These are phyloP conservation scores for Taiwanofungus camphoratus DNA, from an alignment of 1,284 basidiomycete species.

Conservation along the genomic window DNA sequence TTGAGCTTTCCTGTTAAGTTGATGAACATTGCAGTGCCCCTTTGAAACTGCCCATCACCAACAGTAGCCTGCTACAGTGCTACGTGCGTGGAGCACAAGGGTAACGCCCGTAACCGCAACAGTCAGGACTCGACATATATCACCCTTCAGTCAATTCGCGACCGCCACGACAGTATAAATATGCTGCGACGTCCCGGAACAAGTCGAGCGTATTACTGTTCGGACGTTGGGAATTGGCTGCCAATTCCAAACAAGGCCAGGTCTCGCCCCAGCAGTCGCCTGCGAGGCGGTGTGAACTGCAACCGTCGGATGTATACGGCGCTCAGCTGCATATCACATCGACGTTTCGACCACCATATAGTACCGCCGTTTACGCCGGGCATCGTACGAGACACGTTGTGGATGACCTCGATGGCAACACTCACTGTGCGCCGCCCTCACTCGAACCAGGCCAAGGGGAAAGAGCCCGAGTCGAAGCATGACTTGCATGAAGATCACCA, in stretches of 20 bases:
- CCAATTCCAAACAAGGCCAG: background rate
- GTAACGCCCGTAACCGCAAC: too few relatives aligned
- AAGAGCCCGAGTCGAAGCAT: conserved; percentile 18
- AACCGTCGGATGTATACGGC: background rate
- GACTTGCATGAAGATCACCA: conserved; percentile 21
- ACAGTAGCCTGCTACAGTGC: too few relatives aligned
- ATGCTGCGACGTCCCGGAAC: too few relatives aligned
- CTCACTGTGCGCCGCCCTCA: conserved; percentile 19
- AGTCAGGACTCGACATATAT: too few relatives aligned
- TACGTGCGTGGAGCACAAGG: too few relatives aligned
- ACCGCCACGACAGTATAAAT: too few relatives aligned
- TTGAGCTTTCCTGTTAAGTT: too few relatives aligned
- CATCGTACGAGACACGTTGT: background rate
- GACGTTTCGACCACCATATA: background rate
- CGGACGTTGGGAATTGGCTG: background rate
- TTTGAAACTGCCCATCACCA: too few relatives aligned
- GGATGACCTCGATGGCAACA: conserved; percentile 15
- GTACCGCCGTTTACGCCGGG: background rate
- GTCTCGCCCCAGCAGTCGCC: background rate
- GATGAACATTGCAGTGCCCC: too few relatives aligned
- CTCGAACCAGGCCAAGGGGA: conserved; percentile 26
- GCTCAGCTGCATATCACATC: background rate
- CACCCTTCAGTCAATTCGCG: too few relatives aligned
- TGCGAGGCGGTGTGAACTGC: background rate
- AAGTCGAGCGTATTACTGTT: too few relatives aligned